Evolutionary conservation across 768 basidiomycete species (phyloP), one percentile per base, ranked within the genome.

Genomic region (Filobasidium wieringae): DNA sequence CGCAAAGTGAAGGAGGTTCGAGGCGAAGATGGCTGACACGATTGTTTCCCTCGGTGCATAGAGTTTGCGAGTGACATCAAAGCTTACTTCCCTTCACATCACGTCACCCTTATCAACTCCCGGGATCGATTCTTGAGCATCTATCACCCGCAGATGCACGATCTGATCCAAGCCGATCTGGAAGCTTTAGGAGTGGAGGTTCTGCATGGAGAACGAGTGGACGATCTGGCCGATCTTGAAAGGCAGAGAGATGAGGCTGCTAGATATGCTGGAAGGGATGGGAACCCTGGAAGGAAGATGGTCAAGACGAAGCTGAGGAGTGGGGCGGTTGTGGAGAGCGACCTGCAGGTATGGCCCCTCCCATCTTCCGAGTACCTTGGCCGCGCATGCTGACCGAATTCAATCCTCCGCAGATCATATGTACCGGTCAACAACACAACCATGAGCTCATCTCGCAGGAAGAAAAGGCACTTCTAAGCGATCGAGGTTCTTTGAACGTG

Each of bases 21-120:
- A 22, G 9, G 41, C 7, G 41, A 4, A 29, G 7, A 12, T 49
- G 55, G 33, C 3, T 1, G 19, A 32, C n/a, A 29, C 15, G 19
- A 8, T 49, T 22, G 43, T 32, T 49, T 40, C 29, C 40, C 26
- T 6, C 4, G 19, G 1, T 4, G 17, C 19, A 15, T 43, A 69
- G 69, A 76, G 65, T 70, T 70, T 55, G 74, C 75, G 19, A 67
- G 68, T 4, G 76, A 77, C 58, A 66, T 77, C 43, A 74, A 74
- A 51, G 68, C 70, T 37, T 49, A 68, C 12, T 73, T 74, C 57
- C 72, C 74, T 0, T 58, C 68, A 2, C 72, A 73, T 36, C 49
- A 70, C 17, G 65, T 77, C 30, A 74, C 72, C 9, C 62, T 77
- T 19, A 59, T 77, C n/a, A 75, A 77, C 55, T 72, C 71, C 5